Base-by-base conservation (phyloP, 2,329 filamentous ascomycete species). In the Pseudogymnoascus sp. region DNA sequence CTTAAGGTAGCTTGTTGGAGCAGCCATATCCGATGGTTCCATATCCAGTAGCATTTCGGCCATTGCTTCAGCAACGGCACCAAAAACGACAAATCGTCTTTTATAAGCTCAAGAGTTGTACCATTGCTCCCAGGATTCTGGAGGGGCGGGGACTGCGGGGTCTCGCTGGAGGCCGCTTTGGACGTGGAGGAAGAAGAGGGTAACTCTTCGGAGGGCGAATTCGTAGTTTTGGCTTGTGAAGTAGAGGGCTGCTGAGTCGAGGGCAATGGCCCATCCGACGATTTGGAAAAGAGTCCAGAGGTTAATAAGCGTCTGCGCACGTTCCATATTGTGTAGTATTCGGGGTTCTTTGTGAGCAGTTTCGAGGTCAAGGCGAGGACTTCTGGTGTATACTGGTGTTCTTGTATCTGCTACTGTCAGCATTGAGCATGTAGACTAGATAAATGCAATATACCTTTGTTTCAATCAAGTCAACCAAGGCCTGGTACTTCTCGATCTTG, bases 21-120 rank as follows among this genome's bases (percentile, higher is more conserved):
- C 2, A 93, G 79, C 93, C 95, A 99, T 53, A 88, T 77, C 28
- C 95, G 87, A 76, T 97, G 93, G 70, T 96, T 96, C 95, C 95
- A 99, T 71, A 99, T 93, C 93, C 95, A 97, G 78, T 99, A 99
- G 80, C 95, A 97, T 75, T 99, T 99, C 6, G 95, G 95, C 68
- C 86, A 93, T 68, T 91, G 86, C 67, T 90, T 83, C 60, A 99
- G 83, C 19, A 99, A 82, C 0, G 91, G 90, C 42, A 97, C 84
- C 35, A 93, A 87, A 72, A 97, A 96, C 59, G 79, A 78, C 35
- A 99, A 80, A 74, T 99, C 95, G 63, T 83, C 79, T 57, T 84
- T 82, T 66, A 97, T 82, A 33, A 88, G 73, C 2, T 85, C 77
- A 44, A 79, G 74, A 67, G 75, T 81, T 78, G 76, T 82, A 84